phyloP scores from a whole-genome alignment of 2,329 filamentous ascomycete genomes.

The Aspergillus arachidicola region DNA sequence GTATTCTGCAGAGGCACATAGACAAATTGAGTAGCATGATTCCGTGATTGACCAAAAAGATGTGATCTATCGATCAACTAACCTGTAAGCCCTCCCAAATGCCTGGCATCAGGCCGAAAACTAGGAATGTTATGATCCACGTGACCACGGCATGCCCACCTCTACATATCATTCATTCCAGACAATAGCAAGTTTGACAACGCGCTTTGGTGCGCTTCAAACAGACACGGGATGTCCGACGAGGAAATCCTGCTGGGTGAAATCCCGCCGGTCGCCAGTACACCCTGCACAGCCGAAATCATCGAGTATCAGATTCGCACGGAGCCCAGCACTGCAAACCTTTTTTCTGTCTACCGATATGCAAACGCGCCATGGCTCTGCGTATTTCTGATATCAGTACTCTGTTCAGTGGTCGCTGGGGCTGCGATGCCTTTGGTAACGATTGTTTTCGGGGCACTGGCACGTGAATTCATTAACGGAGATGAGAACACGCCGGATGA shows the following conservation, averaged over 20 bases:
- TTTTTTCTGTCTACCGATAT: background rate
- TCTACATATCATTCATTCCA: background rate
- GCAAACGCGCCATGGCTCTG: background rate
- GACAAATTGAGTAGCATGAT: rapidly evolving
- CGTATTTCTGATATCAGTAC: background rate
- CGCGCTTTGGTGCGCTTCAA: background rate
- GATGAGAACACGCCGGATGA: background rate
- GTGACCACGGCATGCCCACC: background rate
- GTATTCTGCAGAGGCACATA: background rate
- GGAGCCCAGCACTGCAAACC: background rate
- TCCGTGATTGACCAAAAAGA: too few relatives aligned
- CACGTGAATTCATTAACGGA: background rate
- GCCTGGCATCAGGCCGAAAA: background rate
- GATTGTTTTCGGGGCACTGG: background rate
- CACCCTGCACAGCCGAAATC: background rate
- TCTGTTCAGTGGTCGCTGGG: background rate
- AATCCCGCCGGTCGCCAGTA: background rate
- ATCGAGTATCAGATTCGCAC: background rate
- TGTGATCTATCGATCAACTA: too few relatives aligned
- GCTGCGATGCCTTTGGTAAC: background rate
- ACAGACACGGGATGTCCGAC: background rate
- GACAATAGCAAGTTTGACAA: background rate
- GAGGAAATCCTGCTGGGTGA: background rate
- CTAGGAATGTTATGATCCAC: background rate
- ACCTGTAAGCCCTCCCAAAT: background rate